These are phyloP conservation scores for Bipolaris gigantea DNA, from an alignment of 2,329 filamentous ascomycete species.

Conservation along the genomic window DNA sequence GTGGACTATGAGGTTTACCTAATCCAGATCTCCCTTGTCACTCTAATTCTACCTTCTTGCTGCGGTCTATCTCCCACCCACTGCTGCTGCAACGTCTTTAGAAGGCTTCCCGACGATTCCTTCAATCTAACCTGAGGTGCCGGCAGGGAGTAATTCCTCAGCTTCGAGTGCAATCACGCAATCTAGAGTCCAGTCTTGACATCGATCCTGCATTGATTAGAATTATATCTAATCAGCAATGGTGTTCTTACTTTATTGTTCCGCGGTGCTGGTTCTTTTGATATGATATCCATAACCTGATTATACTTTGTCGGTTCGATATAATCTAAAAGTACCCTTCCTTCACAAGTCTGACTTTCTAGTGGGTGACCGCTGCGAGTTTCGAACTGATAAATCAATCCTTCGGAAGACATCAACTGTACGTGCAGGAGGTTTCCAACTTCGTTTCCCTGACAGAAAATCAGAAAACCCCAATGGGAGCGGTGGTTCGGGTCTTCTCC, in stretches of 20 bases:
- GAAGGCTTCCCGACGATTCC: constrained; percentile 5
- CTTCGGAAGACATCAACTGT: not conserved
- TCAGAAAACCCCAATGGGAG: constrained; percentile 5
- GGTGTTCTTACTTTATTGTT: constrained; percentile 2
- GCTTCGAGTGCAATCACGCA: constrained; percentile 7
- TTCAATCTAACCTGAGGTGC: constrained; percentile 1
- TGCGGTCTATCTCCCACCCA: constrained; percentile 2
- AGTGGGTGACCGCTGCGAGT: not conserved
- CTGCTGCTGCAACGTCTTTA: constrained; percentile 2
- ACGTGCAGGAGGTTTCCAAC: constrained; percentile 1
- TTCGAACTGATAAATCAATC: constrained; percentile 5
- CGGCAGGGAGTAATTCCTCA: constrained; percentile 3
- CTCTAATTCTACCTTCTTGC: constrained; percentile 3
- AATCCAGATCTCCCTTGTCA: not conserved
- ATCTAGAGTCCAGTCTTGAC: constrained; percentile 9
- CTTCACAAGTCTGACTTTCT: constrained; percentile 4
- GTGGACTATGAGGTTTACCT: constrained; percentile 4
- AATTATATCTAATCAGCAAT: not conserved
- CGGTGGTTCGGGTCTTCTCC: constrained; percentile 6
- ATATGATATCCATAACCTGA: constrained; percentile 3
- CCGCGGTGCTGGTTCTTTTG: constrained; percentile 2
- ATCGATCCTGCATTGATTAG: constrained; percentile 4
- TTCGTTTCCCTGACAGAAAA: not conserved
- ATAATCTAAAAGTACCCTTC: constrained; percentile 3
- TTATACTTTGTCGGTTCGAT: constrained; percentile 4